These are phyloP conservation scores for Prunus mume DNA, from an alignment of 306 rosid genomes.

Conservation along the genomic window DNA sequence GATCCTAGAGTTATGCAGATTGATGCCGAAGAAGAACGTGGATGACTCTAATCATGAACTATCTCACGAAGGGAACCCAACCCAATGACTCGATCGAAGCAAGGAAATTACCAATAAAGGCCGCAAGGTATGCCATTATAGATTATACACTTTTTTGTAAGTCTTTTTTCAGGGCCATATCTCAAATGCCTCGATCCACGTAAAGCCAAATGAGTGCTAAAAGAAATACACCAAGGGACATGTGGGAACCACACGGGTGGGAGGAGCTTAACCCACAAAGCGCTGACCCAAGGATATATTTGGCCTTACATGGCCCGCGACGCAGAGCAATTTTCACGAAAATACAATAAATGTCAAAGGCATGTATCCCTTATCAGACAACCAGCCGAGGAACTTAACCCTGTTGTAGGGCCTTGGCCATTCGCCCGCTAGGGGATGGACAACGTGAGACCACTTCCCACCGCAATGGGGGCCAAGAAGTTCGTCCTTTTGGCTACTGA, in stretches of 20 bases:
- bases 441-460: too few species aligned
- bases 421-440: too few species aligned
- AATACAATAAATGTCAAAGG: too few species aligned
- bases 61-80: rapidly evolving
- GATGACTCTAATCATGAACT: not conserved
- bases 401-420: too few species aligned
- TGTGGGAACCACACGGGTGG: not conserved
- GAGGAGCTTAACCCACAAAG: not conserved
- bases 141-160: rapidly evolving
- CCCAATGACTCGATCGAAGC: rapidly evolving
- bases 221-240: not conserved
- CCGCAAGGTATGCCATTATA: not conserved
- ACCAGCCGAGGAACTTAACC: too few species aligned
- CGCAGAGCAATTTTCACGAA: too few species aligned
- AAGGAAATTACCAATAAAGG: not conserved
- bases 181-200: not conserved
- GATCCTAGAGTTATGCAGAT: not conserved
- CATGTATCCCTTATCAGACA: too few species aligned
- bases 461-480: too few species aligned
- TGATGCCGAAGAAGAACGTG: too few species aligned
- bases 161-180: not conserved
- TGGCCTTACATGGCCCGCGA: not conserved
- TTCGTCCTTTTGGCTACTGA: not conserved
- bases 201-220: not conserved
- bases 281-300: not conserved